Evolutionary conservation across 352 stramenopile species (phyloP), one percentile per base, ranked within the genome.

Genomic region (Phytophthora uliginosa): DNA sequence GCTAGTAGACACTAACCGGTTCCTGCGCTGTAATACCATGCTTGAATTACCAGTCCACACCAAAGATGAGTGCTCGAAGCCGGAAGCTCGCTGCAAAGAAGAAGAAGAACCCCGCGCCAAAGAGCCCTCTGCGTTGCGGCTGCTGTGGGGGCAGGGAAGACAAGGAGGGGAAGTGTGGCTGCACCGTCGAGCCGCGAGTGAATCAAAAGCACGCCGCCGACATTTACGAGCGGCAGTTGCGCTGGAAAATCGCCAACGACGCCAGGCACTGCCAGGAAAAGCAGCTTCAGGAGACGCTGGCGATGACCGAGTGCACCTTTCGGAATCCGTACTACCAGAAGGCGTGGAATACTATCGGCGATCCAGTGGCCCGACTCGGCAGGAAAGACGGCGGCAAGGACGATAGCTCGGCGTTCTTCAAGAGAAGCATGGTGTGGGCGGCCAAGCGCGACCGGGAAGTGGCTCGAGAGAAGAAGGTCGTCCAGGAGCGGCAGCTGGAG

Each of bases 181-280:
- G 69, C 33, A 68, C 33, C 31, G 57, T 53, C 18, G 56, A 64
- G 47, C 42, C 40, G 40, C 47, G 61, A 26, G 64, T 87, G 1
- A 78, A 71, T 15, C 9, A 56, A 33, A 57, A 64, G 2, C 61
- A 82, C 17, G 85, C 87, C 7, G 62, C 59, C 6, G 71, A 69
- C 17, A 89, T 95, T 26, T 95, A 89, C 59, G 67, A 83, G 5
- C 79, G 83, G 8, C 87, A 95, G 26, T 22, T 92, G 1, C 73
- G 77, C 26, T 95, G 87, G 87, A 88, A 91, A 66, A 60, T 77
- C 15, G 59, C 70, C 28, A 91, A 86, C 34, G 76, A 92, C 28
- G 66, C 59, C 3, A 69, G 71, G 50, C 71, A 73, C 24, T 65
- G 40, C 26, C 63, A 83, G n/a, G 74, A 85, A 17, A 80, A 74